A percentile compares a stretch with the other conserved stretches of the same genome.
Evolutionary conservation across 2,329 filamentous ascomycete species (phyloP).

Genomic region (Ophiostoma sp.): DNA sequence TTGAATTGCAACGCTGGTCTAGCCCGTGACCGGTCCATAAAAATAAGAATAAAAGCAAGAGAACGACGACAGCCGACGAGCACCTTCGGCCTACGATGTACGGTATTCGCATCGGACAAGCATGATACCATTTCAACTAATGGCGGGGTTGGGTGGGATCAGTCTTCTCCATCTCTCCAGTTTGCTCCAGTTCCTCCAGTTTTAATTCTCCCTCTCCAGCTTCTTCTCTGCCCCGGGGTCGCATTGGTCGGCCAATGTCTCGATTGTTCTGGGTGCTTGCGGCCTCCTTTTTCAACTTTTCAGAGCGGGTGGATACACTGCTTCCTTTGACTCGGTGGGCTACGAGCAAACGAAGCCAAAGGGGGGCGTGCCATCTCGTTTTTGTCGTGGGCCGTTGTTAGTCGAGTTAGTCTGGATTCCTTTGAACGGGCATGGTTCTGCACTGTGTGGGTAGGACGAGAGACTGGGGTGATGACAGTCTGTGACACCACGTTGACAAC

Average conservation of each 20-base stretch:
- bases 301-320: neutral
- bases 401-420: neutral
- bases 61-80: too few relatives aligned
- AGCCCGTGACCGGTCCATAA: neutral
- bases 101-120: too few relatives aligned
- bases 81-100: too few relatives aligned
- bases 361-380: neutral
- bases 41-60: neutral
- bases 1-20: neutral
- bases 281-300: neutral
- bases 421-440: neutral
- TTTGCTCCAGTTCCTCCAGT: neutral
- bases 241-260: neutral
- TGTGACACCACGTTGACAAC: neutral
- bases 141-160: conserved; percentile 6
- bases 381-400: neutral
- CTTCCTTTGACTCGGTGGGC: neutral
- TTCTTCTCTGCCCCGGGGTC: neutral
- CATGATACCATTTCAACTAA: neutral
- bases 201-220: neutral
- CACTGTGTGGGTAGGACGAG: neutral
- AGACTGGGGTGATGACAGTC: neutral
- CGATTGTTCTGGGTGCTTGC: neutral
- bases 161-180: neutral
- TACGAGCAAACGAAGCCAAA: neutral